These are phyloP conservation scores for Drechslerella dactyloides DNA, from an alignment of 2,329 filamentous ascomycete genomes.

Conservation along the genomic window DNA sequence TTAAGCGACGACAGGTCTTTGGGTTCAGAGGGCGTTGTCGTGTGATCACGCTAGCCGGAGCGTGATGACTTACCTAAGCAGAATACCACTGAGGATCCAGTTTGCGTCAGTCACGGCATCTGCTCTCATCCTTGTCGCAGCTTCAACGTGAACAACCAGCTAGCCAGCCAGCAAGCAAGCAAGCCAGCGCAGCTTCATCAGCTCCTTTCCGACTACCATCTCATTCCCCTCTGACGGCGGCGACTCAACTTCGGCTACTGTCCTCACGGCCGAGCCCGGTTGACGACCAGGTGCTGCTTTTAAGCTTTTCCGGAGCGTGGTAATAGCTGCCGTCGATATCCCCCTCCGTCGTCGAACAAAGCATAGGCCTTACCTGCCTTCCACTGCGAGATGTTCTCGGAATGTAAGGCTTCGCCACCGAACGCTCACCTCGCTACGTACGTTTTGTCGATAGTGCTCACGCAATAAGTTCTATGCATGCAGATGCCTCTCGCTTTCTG, in stretches of 20 bases:
- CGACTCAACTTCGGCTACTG: too few species aligned
- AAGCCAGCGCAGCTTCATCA: too few species aligned
- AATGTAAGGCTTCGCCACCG: slow-evolving; percentile 70
- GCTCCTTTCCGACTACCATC: too few species aligned
- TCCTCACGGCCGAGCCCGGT: too few species aligned
- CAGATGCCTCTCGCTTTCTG: slow-evolving; percentile 95
- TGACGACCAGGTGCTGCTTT: too few species aligned
- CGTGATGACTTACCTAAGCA: slow-evolving; percentile 36
- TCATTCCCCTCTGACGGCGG: too few species aligned
- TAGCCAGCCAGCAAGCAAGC: too few species aligned
- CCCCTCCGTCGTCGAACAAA: neutral
- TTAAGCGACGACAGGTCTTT: neutral
- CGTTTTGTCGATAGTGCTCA: slow-evolving; percentile 13
- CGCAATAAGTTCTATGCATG: slow-evolving; percentile 50
- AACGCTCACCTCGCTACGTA: slow-evolving; percentile 26
- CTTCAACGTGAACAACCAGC: too few species aligned
- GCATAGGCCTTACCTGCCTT: slow-evolving; percentile 24
- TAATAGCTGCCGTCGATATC: neutral
- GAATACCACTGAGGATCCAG: slow-evolving; percentile 1
- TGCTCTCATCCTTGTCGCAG: neutral
- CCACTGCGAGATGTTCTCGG: slow-evolving; percentile 73
- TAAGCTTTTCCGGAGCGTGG: too few species aligned
- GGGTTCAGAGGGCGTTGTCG: slow-evolving; percentile 10
- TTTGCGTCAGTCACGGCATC: slow-evolving; percentile 3
- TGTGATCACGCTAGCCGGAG: slow-evolving; percentile 18